These are phyloP conservation scores for Penicillium sp. DNA, from an alignment of 2,329 filamentous ascomycete species.

Conservation along the genomic window DNA sequence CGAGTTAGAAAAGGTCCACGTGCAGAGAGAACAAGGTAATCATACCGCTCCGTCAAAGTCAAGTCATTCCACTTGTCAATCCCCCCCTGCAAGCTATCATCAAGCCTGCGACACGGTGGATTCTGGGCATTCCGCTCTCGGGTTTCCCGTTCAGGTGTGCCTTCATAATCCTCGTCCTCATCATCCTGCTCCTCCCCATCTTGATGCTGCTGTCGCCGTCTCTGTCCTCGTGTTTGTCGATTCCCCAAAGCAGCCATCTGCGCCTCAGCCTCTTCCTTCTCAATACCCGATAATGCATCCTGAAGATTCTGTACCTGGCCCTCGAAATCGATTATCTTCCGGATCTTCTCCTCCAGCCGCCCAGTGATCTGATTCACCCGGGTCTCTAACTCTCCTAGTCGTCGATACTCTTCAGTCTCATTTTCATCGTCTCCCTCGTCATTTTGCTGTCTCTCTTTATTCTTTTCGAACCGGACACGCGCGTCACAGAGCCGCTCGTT, in stretches of 20 bases:
- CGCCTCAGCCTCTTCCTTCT: slow-evolving; percentile 33
- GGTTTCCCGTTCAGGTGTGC: slow-evolving; percentile 35
- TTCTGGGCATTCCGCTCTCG: slow-evolving; percentile 19
- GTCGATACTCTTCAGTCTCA: slow-evolving; percentile 29
- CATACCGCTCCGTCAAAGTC: slow-evolving; percentile 41
- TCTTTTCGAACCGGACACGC: slow-evolving; percentile 34
- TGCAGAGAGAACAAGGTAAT: too few relatives aligned
- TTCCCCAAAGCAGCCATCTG: slow-evolving; percentile 26
- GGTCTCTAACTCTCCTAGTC: slow-evolving; percentile 40
- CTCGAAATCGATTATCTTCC: slow-evolving; percentile 54
- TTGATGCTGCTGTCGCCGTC: slow-evolving; percentile 14
- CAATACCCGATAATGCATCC: slow-evolving; percentile 42
- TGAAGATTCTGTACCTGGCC: slow-evolving; percentile 43
- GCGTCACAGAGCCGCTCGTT: slow-evolving; percentile 50
- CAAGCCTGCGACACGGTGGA: slow-evolving; percentile 35
- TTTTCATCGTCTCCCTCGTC: slow-evolving; percentile 11
- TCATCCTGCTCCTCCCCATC: slow-evolving; percentile 36
- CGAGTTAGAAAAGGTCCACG: too few relatives aligned
- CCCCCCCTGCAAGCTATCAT: slow-evolving; percentile 33
- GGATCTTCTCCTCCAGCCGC: slow-evolving; percentile 53
- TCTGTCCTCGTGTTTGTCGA: slow-evolving; percentile 27
- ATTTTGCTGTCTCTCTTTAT: slow-evolving; percentile 27
- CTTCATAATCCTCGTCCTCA: slow-evolving; percentile 41
- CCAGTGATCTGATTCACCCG: slow-evolving; percentile 49
- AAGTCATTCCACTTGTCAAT: slow-evolving; percentile 32